Evolutionary conservation across 169 alveolate genomes (phyloP).

Genomic region (Eimeria brunetti): DNA sequence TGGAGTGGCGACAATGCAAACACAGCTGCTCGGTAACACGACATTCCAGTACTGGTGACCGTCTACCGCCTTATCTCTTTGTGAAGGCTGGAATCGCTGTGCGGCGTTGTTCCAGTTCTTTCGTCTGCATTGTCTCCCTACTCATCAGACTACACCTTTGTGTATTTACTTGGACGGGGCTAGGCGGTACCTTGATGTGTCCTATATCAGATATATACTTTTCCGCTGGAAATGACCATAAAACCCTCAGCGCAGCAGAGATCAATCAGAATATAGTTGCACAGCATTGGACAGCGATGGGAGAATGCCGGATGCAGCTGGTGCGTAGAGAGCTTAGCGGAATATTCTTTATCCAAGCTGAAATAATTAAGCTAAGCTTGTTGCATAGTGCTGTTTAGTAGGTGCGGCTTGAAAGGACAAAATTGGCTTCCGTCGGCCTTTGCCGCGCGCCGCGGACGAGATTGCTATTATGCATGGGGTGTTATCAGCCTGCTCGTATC

Average conservation of each 20-base stretch:
- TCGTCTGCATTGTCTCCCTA: not conserved
- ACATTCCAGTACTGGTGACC: not conserved
- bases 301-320: too few species aligned
- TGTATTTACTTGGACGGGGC: too few species aligned
- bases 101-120: not conserved
- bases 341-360: too few species aligned
- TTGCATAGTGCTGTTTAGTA: too few species aligned
- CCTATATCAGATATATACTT: too few species aligned
- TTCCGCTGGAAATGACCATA: not conserved
- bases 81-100: not conserved
- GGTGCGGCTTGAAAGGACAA: not conserved
- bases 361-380: too few species aligned
- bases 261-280: not conserved
- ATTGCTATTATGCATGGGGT: not conserved
- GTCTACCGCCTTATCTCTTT: not conserved
- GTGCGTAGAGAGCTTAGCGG: too few species aligned
- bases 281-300: not conserved
- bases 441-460: not conserved
- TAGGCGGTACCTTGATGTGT: too few species aligned
- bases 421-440: not conserved
- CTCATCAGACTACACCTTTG: too few species aligned
- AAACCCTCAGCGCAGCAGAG: not conserved
- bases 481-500: not conserved
- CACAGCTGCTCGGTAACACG: not conserved
- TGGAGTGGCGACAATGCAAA: not conserved